Conservation (phyloP, 495 filamentous ascomycete genomes). For the Aspergillus carlsbadensis region DNA sequence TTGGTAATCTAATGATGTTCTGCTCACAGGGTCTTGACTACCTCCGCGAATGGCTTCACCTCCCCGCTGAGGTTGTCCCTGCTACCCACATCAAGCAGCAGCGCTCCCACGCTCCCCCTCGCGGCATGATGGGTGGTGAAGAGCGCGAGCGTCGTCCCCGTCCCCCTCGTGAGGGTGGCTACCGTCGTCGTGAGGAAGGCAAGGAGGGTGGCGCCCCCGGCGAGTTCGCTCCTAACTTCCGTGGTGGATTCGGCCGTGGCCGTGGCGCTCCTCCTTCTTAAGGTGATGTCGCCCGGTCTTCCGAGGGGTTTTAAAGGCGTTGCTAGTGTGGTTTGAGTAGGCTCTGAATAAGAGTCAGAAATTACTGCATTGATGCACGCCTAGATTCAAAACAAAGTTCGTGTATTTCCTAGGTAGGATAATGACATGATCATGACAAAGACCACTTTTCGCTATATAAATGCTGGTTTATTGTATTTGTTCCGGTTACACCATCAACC, state of each 20-base stretch:
- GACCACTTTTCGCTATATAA: slow-evolving; percentile 7
- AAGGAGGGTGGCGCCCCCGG: slow-evolving; percentile 96
- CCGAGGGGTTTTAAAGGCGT: slow-evolving; percentile 30
- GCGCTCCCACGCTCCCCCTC: slow-evolving; percentile 95
- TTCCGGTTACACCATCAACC: no score
- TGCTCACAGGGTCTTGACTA: slow-evolving; percentile 81
- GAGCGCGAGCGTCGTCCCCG: slow-evolving; percentile 78
- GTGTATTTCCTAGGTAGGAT: slow-evolving; percentile 32
- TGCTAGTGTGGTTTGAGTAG: slow-evolving; percentile 35
- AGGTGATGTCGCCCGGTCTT: slow-evolving; percentile 39
- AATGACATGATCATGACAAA: slow-evolving; percentile 30
- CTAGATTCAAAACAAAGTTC: slow-evolving; percentile 28
- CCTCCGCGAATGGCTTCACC: slow-evolving; percentile 99
- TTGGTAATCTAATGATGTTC: not conserved
- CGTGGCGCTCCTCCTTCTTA: slow-evolving; percentile 73
- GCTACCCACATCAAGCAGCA: slow-evolving; percentile 99
- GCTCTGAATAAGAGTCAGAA: slow-evolving; percentile 24
- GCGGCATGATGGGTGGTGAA: slow-evolving; percentile 97
- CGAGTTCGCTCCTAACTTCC: slow-evolving; percentile 94
- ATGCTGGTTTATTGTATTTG: not conserved
- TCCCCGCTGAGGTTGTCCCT: slow-evolving; percentile 98
- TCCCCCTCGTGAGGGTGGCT: slow-evolving; percentile 88
- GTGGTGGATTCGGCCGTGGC: slow-evolving; percentile 92
- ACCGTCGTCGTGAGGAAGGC: slow-evolving; percentile 83
- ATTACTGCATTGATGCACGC: slow-evolving; percentile 29